phyloP scores from a whole-genome alignment of 176 grass and related monocot species.

The Oryza glumipatula region DNA sequence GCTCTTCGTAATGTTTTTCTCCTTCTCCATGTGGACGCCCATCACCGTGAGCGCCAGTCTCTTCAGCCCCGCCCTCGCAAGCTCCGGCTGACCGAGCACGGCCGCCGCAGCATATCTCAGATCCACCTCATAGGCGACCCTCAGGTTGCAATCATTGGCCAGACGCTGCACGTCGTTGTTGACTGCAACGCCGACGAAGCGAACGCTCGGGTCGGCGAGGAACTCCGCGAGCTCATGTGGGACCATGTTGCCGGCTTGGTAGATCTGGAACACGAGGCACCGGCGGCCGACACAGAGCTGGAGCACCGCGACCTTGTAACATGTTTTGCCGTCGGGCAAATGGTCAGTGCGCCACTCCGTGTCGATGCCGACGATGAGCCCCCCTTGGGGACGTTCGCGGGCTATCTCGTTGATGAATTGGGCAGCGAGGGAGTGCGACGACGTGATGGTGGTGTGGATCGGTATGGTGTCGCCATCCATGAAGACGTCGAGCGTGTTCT shows the following conservation, averaged over 20 bases:
- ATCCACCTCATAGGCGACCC: slow-evolving; percentile 33
- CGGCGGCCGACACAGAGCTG: slow-evolving; percentile 69
- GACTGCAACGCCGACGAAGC: slow-evolving; percentile 60
- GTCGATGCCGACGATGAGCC: slow-evolving; percentile 67
- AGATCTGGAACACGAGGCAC: slow-evolving; percentile 62
- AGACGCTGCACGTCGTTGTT: slow-evolving; percentile 37
- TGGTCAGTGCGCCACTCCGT: slow-evolving; percentile 47
- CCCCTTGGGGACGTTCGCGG: neutral
- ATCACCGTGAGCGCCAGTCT: slow-evolving; percentile 39
- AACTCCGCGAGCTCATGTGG: slow-evolving; percentile 29
- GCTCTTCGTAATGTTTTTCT: slow-evolving; percentile 34
- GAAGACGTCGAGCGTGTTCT: neutral
- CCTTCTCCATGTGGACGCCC: slow-evolving; percentile 43
- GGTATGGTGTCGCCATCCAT: slow-evolving; percentile 15
- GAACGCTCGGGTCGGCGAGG: slow-evolving; percentile 38
- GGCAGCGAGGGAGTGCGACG: slow-evolving; percentile 27
- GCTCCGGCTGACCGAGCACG: slow-evolving; percentile 21
- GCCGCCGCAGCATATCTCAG: slow-evolving; percentile 30
- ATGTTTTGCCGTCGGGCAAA: neutral
- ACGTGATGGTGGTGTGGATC: slow-evolving; percentile 60
- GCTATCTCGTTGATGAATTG: slow-evolving; percentile 31
- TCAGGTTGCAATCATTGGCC: slow-evolving; percentile 31
- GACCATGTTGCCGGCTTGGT: slow-evolving; percentile 27
- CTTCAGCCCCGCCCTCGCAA: slow-evolving; percentile 42
- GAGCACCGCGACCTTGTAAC: slow-evolving; percentile 49